Conservation (phyloP, 1,284 basidiomycete species). For the Fomitopsis palustris region DNA sequence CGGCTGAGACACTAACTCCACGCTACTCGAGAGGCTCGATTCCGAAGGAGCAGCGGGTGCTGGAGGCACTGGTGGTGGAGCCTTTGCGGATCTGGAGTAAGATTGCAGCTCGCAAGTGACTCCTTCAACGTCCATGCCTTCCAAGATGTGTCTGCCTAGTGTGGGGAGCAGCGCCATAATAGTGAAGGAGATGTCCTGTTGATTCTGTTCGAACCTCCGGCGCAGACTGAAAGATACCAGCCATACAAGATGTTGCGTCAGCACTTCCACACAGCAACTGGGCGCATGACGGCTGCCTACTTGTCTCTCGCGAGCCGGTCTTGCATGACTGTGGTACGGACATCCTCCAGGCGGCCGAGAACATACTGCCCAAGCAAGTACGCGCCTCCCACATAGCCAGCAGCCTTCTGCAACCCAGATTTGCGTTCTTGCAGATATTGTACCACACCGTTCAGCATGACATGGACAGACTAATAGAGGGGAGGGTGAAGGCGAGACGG, state of each 20-base stretch:
- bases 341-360: conserved; percentile 62
- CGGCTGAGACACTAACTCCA: conserved; percentile 33
- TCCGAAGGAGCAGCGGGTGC: conserved; percentile 26
- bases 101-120: conserved; percentile 71
- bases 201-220: conserved; percentile 77
- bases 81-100: conserved; percentile 33
- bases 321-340: conserved; percentile 62
- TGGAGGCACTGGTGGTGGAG: conserved; percentile 9
- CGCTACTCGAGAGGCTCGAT: conserved; percentile 43
- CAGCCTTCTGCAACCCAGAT: conserved; percentile 38
- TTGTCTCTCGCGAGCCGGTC: conserved; percentile 71
- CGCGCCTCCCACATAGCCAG: conserved; percentile 53
- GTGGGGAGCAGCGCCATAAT: conserved; percentile 79
- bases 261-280: not conserved
- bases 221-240: conserved; percentile 50
- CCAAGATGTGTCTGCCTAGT: conserved; percentile 67
- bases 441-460: conserved; percentile 23
- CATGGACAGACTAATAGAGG: not conserved
- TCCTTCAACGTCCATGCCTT: conserved; percentile 80
- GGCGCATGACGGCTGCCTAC: conserved; percentile 41
- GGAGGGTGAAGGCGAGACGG: not conserved
- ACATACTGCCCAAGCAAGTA: conserved; percentile 73
- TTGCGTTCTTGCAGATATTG: conserved; percentile 48
- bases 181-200: conserved; percentile 81
- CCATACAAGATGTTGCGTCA: not conserved